A percentile compares a stretch with the other conserved stretches of the same genome.
These are phyloP conservation scores for Stemphylium beticola DNA, from an alignment of 2,329 filamentous ascomycete species.

Conservation along the genomic window DNA sequence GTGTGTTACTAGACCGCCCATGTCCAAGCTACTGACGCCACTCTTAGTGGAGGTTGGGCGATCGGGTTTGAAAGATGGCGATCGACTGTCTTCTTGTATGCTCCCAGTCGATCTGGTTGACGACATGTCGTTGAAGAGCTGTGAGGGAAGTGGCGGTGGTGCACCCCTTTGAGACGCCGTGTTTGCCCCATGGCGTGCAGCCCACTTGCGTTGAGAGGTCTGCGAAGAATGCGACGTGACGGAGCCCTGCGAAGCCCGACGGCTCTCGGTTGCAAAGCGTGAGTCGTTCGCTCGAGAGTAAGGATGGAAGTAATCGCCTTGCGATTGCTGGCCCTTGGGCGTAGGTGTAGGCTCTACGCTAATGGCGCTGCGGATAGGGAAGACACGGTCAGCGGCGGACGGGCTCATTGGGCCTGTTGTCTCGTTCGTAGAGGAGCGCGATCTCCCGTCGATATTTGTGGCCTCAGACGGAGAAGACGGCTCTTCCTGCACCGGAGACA, in stretches of 20 bases:
- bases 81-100: constrained; percentile 25
- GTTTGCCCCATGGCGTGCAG: constrained; percentile 6
- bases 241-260: constrained; percentile 38
- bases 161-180: constrained; percentile 12
- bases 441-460: constrained; percentile 16
- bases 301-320: constrained; percentile 48
- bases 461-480: constrained; percentile 10
- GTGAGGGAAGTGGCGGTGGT: constrained; percentile 28
- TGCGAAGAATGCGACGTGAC: constrained; percentile 39
- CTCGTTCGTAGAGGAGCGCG: constrained; percentile 25
- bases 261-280: constrained; percentile 26
- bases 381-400: constrained; percentile 67
- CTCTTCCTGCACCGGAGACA: constrained; percentile 24
- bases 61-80: constrained; percentile 30
- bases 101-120: constrained; percentile 38
- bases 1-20: constrained; percentile 65
- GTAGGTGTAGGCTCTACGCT: constrained; percentile 65
- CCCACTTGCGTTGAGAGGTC: constrained; percentile 24
- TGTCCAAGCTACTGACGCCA: constrained; percentile 48
- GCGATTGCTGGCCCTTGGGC: constrained; percentile 19
- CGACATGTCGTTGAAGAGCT: constrained; percentile 47
- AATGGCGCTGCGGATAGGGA: constrained; percentile 81
- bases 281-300: constrained; percentile 33
- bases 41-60: constrained; percentile 43
- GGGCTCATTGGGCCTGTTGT: constrained; percentile 47